Evolutionary conservation across 129 eudicot genomes (phyloP).

Genomic region (Centrapalus pauciflorus): DNA sequence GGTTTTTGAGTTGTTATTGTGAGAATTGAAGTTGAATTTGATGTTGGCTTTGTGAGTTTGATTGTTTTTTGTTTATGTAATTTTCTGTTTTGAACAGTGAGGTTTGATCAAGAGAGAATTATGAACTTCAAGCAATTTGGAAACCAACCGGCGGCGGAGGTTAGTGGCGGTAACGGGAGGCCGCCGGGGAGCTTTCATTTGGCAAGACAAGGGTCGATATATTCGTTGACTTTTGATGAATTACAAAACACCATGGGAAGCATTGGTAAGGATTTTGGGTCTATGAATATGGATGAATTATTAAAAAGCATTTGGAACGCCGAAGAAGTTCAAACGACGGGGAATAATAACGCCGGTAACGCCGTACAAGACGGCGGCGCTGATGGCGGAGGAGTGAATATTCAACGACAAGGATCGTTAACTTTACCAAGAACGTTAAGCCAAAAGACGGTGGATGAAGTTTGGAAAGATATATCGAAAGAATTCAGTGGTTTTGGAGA

Average conservation of each 20-base stretch:
- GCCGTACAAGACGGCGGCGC: slow-evolving; percentile 16
- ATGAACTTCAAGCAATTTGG: slow-evolving; percentile 63
- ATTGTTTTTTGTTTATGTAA: slow-evolving; percentile 4
- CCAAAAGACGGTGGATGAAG: slow-evolving; percentile 86
- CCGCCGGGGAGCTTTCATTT: slow-evolving; percentile 47
- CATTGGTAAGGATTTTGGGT: slow-evolving; percentile 85
- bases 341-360: neutral
- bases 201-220: slow-evolving; percentile 70
- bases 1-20: neutral
- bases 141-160: slow-evolving; percentile 42
- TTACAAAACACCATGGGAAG: slow-evolving; percentile 69
- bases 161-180: slow-evolving; percentile 40
- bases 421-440: slow-evolving; percentile 83
- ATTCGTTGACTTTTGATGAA: slow-evolving; percentile 89
- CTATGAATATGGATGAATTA: slow-evolving; percentile 98
- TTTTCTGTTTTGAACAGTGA: slow-evolving; percentile 9
- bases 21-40: neutral
- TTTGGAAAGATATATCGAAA: slow-evolving; percentile 75
- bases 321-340: slow-evolving; percentile 65
- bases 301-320: slow-evolving; percentile 94
- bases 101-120: slow-evolving; percentile 6
- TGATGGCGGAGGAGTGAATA: slow-evolving; percentile 37
- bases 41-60: neutral
- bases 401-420: slow-evolving; percentile 87
- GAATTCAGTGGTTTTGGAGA: slow-evolving; percentile 40